Conservation (phyloP, 2,329 filamentous ascomycete species). For the Paraconiothyrium brasiliense region DNA sequence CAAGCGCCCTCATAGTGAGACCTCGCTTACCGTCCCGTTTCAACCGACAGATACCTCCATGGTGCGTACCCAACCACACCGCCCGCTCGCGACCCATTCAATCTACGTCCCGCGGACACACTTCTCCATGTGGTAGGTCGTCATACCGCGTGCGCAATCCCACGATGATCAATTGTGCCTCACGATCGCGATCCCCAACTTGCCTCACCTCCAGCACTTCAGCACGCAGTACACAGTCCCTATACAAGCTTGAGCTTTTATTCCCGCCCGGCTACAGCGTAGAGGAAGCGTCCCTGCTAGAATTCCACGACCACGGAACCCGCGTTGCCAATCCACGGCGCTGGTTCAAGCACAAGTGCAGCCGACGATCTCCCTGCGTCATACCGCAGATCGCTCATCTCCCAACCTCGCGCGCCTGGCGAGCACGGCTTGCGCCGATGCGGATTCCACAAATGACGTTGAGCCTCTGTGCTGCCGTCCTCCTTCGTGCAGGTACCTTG, state of each 20-base stretch:
- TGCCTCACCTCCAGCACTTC: not conserved
- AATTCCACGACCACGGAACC: not conserved
- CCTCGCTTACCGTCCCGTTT: no score
- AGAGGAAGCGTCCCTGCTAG: no score
- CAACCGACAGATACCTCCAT: no score
- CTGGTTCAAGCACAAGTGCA: not conserved
- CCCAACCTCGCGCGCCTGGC: not conserved
- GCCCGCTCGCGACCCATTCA: not conserved
- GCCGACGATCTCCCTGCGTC: constrained; percentile 3
- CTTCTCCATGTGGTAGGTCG: not conserved
- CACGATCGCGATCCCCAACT: not conserved
- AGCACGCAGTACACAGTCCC: not conserved
- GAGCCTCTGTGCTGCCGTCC: not conserved
- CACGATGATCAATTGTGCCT: not conserved
- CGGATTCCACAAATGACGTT: constrained; percentile 5
- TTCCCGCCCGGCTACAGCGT: no score
- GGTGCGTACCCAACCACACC: not conserved
- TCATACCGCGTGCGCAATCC: not conserved
- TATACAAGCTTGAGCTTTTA: no score
- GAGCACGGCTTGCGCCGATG: not conserved
- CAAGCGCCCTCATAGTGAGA: not conserved
- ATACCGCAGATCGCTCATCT: constrained; percentile 12
- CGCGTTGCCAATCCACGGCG: not conserved
- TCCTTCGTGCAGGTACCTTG: no score
- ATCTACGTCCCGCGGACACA: not conserved